phyloP scores from a whole-genome alignment of 345 rosid species.

The Sonneratia caseolaris region DNA sequence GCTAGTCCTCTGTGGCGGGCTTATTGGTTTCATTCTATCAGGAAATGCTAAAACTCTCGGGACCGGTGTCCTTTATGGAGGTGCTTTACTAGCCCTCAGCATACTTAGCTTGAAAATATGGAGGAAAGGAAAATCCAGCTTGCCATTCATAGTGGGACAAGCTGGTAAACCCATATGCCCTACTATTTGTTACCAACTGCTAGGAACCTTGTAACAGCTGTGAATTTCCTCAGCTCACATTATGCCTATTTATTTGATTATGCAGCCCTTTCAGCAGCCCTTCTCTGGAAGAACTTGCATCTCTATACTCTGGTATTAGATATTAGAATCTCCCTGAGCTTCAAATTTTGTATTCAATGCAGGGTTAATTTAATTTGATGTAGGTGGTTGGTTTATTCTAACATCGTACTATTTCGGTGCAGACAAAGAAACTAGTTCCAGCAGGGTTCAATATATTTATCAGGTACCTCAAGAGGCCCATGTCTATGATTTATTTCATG shows the following conservation, averaged over 20 bases:
- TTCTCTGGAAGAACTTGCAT: slow-evolving; percentile 64
- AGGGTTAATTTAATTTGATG: not conserved
- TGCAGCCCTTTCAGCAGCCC: slow-evolving; percentile 70
- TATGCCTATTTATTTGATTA: slow-evolving; percentile 1
- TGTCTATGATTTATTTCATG: not conserved
- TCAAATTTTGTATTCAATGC: not conserved
- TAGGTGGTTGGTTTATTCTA: not conserved
- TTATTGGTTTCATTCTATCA: slow-evolving; percentile 64
- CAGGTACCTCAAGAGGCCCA: slow-evolving; percentile 35
- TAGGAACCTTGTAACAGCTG: not conserved
- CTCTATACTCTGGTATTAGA: slow-evolving; percentile 47
- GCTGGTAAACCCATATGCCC: slow-evolving; percentile 41
- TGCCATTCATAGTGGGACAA: slow-evolving; percentile 85
- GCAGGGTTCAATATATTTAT: slow-evolving; percentile 40
- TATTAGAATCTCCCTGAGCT: not conserved
- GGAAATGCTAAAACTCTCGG: slow-evolving; percentile 45
- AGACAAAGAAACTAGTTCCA: slow-evolving; percentile 76
- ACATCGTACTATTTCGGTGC: slow-evolving; percentile 21
- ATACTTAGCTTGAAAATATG: slow-evolving; percentile 72
- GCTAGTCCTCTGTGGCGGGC: slow-evolving; percentile 57
- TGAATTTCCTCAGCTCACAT: not conserved
- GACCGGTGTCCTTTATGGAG: slow-evolving; percentile 55
- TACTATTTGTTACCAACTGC: not conserved
- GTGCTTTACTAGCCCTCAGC: slow-evolving; percentile 79
- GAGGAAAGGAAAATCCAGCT: slow-evolving; percentile 83